Base-by-base conservation (phyloP, 1,284 basidiomycete genomes). In the Gomphus bonarii region DNA sequence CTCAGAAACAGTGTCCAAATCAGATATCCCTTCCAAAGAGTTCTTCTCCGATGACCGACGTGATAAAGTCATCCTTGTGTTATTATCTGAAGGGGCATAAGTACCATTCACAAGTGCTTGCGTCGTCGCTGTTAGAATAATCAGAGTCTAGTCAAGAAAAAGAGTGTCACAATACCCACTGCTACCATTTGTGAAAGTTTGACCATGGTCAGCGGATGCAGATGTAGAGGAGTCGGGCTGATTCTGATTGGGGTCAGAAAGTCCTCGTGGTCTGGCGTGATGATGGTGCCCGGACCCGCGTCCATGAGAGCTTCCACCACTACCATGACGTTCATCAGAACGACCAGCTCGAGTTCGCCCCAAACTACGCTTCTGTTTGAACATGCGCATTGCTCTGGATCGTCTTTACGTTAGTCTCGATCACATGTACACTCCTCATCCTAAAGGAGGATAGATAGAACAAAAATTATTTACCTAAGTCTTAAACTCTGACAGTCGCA, bases 401-500 rank as follows among this genome's bases (percentile, higher is more conserved):
- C 12, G 2, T 40, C 11, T 9, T 35, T 22, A 20, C 12, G 16
- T 51, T 36, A 51, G 33, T n/a, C 16, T 49, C 28, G 47, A 22
- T 30, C 33, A 52, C 31, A 33, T 40, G 31, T 18, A 16, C 50
- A 6, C 2, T 38, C 20, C 14, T 10, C 4, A 12, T 3, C 5
- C 33, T n/a, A 18, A 35, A 38, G 36, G 20, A 16, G 20, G 18
- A 25, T 3, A 31, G 10, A 40, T 11, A 3, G 14, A 42, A 40
- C 3, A 30, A 28, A 20, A 43, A 22, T 12, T 43, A 71, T 83
- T 59, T 64, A 85, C 81, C 92, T 78, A 63, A 95, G 92, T 66
- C 95, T 91, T 55, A 97, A 73, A 64, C 87, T 88, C 62, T 90
- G 82, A 68, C 88, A 90, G 63, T 84, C 89, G 66, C 92, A 94